Percentiles rank a stretch among this genome's conserved stretches.
These are phyloP conservation scores for Chlamydomonas eustigma DNA, from an alignment of 139 green algal species.

Conservation along the genomic window DNA sequence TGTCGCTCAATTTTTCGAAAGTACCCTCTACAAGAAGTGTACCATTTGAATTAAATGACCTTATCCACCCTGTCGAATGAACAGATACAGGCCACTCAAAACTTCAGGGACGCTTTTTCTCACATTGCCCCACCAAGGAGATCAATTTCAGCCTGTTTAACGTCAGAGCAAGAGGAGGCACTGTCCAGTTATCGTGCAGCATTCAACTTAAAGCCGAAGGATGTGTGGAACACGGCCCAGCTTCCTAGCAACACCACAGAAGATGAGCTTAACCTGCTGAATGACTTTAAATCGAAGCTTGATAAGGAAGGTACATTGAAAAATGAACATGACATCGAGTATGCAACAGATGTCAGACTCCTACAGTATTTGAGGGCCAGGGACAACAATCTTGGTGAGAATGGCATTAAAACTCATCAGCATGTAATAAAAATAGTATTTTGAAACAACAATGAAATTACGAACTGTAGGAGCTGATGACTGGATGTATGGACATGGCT, in stretches of 20 bases:
- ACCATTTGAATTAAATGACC: no score
- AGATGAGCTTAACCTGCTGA: not conserved
- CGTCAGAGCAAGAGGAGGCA: not conserved
- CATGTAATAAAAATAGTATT: not conserved
- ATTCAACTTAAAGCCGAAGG: not conserved
- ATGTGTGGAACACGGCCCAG: not conserved
- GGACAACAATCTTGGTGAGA: slow-evolving; percentile 20
- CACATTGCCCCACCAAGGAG: not conserved
- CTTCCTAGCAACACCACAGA: not conserved
- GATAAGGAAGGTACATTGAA: not conserved
- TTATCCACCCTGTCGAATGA: no score
- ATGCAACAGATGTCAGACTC: slow-evolving; percentile 19
- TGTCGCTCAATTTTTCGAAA: no score
- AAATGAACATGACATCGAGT: not conserved
- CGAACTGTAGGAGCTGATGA: not conserved
- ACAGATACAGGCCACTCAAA: no score
- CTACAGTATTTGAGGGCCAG: slow-evolving; percentile 23
- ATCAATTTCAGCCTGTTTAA: not conserved
- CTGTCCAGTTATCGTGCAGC: not conserved
- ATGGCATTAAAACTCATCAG: not conserved
- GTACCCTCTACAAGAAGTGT: no score
- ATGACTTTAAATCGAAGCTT: not conserved
- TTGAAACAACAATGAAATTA: not conserved
- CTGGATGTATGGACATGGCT: not conserved
- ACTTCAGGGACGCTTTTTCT: no score